These are phyloP conservation scores for Gaeumannomyces tritici DNA, from an alignment of 2,329 filamentous ascomycete species.

Conservation along the genomic window DNA sequence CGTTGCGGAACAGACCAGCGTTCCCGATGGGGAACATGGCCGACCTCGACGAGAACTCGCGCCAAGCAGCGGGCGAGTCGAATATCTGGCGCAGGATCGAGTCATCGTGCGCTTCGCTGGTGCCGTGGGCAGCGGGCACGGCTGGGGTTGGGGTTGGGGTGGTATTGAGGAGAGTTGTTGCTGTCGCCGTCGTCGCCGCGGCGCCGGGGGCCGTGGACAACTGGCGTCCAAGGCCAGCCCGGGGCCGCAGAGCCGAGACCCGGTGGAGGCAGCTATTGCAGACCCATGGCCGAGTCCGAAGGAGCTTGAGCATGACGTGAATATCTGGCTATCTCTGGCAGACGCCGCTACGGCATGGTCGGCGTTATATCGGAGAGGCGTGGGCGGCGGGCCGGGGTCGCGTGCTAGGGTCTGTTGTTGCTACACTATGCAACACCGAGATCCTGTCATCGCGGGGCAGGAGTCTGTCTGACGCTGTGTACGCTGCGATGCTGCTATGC, in stretches of 20 bases:
- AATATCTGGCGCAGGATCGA: conserved; percentile 69
- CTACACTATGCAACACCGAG: not conserved
- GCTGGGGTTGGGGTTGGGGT: conserved; percentile 24
- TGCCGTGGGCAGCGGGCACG: conserved; percentile 17
- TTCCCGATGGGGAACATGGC: conserved; percentile 31
- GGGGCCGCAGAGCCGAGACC: conserved; percentile 11
- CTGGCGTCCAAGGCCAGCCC: not conserved
- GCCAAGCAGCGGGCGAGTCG: conserved; percentile 62
- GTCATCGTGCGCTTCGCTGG: conserved; percentile 55
- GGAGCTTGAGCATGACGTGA: conserved; percentile 25
- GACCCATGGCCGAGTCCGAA: conserved; percentile 43
- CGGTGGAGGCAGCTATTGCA: conserved; percentile 48
- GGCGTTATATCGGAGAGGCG: not conserved
- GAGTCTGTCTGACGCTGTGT: not conserved
- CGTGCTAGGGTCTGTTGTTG: not conserved
- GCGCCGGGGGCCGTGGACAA: not conserved
- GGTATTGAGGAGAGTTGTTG: too few relatives aligned
- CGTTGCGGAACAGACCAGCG: conserved; percentile 81
- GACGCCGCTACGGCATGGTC: conserved; percentile 1
- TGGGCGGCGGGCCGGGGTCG: not conserved
- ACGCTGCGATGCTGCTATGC: not conserved
- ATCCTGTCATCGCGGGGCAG: not conserved
- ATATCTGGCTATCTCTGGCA: not conserved
- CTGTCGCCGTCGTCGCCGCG: conserved; percentile 14
- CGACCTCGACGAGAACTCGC: conserved; percentile 44